These are phyloP conservation scores for Tetracentron sinense DNA, from an alignment of 164 flowering plant genomes.

Conservation along the genomic window DNA sequence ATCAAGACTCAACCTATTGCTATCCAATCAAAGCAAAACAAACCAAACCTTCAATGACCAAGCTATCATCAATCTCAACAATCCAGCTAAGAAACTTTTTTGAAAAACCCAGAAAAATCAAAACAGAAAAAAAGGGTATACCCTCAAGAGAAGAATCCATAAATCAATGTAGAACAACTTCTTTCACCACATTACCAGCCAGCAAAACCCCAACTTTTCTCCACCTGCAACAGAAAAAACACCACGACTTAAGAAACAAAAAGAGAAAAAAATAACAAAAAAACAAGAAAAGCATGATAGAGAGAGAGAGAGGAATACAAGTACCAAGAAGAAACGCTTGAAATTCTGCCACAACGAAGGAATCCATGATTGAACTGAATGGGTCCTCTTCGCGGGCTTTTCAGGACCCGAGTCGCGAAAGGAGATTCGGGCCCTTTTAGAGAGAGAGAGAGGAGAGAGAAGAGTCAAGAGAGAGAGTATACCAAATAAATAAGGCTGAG, in stretches of 20 bases:
- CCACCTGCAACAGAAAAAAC: conserved; percentile 28
- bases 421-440: conserved; percentile 31
- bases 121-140: conserved; percentile 13
- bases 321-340: conserved; percentile 28
- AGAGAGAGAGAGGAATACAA: conserved; percentile 14
- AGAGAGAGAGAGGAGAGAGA: conserved; percentile 12
- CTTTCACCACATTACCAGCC: conserved; percentile 38
- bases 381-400: conserved; percentile 29
- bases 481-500: no score
- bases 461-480: conserved; percentile 5
- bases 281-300: conserved; percentile 6
- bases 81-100: conserved; percentile 4
- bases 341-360: conserved; percentile 32
- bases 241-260: conserved; percentile 5
- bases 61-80: conserved; percentile 2
- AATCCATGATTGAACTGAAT: conserved; percentile 29
- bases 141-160: conserved; percentile 49
- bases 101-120: neutral
- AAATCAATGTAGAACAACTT: conserved; percentile 11
- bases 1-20: conserved; percentile 5
- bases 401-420: conserved; percentile 28
- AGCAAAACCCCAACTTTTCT: conserved; percentile 22
- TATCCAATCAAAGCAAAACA: neutral
- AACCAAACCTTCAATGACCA: neutral
- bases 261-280: conserved; percentile 3